Conservation (phyloP, 139 green algal species). For the Chlamydomonas sp. region DNA sequence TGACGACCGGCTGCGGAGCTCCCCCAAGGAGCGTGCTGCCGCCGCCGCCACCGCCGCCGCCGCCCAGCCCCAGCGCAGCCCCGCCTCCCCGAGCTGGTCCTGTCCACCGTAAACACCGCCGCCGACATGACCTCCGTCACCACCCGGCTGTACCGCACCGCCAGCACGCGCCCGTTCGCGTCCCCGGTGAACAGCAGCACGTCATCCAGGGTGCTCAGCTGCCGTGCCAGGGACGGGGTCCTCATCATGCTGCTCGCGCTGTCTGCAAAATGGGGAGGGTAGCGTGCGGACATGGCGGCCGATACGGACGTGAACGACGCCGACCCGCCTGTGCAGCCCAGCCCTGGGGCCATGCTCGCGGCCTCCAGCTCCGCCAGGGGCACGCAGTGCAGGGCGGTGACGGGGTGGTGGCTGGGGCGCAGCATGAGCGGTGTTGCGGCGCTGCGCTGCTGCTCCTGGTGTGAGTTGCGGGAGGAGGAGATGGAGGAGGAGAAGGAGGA, state of each 20-base stretch:
- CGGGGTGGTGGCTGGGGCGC: slow-evolving; percentile 11
- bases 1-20: no score
- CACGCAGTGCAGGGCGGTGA: slow-evolving; percentile 19
- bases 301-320: no score
- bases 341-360: background rate
- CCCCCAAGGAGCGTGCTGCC: no score
- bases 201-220: background rate
- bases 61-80: background rate
- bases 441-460: background rate
- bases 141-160: slow-evolving; percentile 3
- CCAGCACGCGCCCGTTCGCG: slow-evolving; percentile 10
- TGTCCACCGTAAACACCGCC: background rate
- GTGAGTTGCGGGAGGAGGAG: background rate
- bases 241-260: no score
- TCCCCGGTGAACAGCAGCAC: slow-evolving; percentile 31
- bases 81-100: background rate
- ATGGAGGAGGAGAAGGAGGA: background rate
- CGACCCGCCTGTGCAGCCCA: background rate
- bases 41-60: background rate
- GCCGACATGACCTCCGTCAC: slow-evolving; percentile 1
- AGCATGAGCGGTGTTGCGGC: slow-evolving; percentile 13
- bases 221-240: no score
- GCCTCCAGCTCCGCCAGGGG: slow-evolving; percentile 17
- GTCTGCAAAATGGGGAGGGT: no score
- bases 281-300: no score